phyloP scores from a whole-genome alignment of 768 basidiomycete species.

The Leccinum imitatum region DNA sequence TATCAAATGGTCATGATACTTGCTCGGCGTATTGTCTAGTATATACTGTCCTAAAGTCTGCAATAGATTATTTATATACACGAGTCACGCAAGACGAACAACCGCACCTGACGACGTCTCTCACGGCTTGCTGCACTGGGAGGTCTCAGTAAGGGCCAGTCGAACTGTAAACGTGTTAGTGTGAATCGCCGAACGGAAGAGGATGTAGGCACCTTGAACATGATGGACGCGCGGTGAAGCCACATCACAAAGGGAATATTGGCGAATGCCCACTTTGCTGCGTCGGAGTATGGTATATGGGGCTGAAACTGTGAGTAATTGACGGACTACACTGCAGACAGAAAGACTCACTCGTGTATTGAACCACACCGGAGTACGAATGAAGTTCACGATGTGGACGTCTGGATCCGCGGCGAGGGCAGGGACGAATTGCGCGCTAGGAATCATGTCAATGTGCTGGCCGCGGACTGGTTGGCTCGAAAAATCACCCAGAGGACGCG shows the following conservation, averaged over 20 bases:
- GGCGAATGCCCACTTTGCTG: constrained; percentile 52
- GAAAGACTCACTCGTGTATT: constrained; percentile 43
- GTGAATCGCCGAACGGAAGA: not conserved
- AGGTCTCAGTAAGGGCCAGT: constrained; percentile 16
- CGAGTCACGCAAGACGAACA: not conserved
- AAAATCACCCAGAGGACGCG: constrained; percentile 57
- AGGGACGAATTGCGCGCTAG: constrained; percentile 63
- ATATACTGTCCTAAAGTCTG: constrained; percentile 49
- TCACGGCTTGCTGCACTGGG: constrained; percentile 13
- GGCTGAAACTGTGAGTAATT: constrained; percentile 33
- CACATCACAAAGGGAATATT: constrained; percentile 52
- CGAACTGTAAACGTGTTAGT: constrained; percentile 15
- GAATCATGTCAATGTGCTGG: constrained; percentile 7
- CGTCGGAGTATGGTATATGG: constrained; percentile 39
- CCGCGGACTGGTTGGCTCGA: not conserved
- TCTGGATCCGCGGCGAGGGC: constrained; percentile 50
- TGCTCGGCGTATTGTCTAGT: constrained; percentile 45
- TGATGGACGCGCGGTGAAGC: constrained; percentile 49
- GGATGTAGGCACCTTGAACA: constrained; percentile 40
- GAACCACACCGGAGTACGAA: constrained; percentile 63
- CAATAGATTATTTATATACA: not conserved
- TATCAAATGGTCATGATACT: constrained; percentile 45
- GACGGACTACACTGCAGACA: not conserved
- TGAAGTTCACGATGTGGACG: constrained; percentile 56
- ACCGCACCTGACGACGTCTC: constrained; percentile 13